phyloP scores from a whole-genome alignment of 164 flowering plant genomes.

The Vitis vinifera region DNA sequence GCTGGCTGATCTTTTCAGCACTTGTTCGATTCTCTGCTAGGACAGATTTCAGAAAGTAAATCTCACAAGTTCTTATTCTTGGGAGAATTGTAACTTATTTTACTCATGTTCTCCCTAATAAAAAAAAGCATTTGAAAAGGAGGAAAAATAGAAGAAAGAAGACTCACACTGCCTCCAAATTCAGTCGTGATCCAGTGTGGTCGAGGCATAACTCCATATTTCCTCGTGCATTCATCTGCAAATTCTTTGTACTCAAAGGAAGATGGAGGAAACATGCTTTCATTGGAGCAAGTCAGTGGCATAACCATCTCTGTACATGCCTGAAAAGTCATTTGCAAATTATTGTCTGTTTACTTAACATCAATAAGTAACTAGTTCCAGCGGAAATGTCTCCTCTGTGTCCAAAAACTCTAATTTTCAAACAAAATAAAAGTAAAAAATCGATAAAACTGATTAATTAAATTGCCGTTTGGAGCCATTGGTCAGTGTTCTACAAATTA shows the following conservation, averaged over 20 bases:
- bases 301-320: slow-evolving; percentile 70
- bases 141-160: not conserved
- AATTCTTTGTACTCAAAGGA: slow-evolving; percentile 31
- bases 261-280: slow-evolving; percentile 55
- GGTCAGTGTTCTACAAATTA: not conserved
- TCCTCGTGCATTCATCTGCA: slow-evolving; percentile 28
- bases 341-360: not conserved
- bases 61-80: not conserved
- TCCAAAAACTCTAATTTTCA: not conserved
- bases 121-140: not conserved
- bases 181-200: slow-evolving; percentile 65
- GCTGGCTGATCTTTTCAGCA: slow-evolving; percentile 53
- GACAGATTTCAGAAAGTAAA: not conserved
- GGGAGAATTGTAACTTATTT: not conserved
- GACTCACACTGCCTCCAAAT: slow-evolving; percentile 52
- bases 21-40: slow-evolving; percentile 40
- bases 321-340: slow-evolving; percentile 15
- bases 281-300: slow-evolving; percentile 56
- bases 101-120: not conserved
- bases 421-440: not conserved
- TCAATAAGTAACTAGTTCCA: not conserved
- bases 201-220: slow-evolving; percentile 42
- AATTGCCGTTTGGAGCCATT: not conserved
- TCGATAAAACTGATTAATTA: not conserved
- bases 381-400: not conserved